phyloP scores from a whole-genome alignment of 208 protist genomes.

The Wallacemonas sp. region DNA sequence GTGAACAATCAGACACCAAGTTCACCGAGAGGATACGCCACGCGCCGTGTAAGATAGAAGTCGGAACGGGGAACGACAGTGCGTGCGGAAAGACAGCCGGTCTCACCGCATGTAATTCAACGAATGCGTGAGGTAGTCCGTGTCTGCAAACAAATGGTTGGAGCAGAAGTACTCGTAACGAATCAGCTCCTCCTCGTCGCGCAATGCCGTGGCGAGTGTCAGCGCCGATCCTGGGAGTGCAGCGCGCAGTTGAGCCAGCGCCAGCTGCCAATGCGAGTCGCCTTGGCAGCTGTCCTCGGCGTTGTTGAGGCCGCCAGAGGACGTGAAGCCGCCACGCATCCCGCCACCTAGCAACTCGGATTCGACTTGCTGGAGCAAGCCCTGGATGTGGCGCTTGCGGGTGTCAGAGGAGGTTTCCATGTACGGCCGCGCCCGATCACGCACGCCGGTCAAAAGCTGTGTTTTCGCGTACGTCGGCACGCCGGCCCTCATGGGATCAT shows the following conservation, averaged over 20 bases:
- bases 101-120: not conserved
- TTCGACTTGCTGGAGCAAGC: not conserved
- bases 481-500: not conserved
- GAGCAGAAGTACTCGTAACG: constrained; percentile 10
- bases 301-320: not conserved
- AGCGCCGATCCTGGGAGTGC: too few relatives aligned
- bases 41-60: too few relatives aligned
- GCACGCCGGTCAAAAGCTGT: not conserved
- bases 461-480: not conserved
- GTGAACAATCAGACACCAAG: too few relatives aligned
- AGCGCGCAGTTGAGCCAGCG: too few relatives aligned
- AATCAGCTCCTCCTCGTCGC: not conserved
- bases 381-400: not conserved
- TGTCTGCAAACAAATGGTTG: constrained; percentile 6
- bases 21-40: too few relatives aligned
- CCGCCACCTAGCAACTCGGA: not conserved
- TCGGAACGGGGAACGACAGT: too few relatives aligned
- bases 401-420: not conserved
- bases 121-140: constrained; percentile 1
- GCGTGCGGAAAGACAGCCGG: too few relatives aligned
- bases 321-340: constrained; percentile 1
- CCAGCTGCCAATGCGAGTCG: not conserved
- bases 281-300: not conserved
- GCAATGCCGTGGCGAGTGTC: not conserved
- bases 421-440: not conserved